Conservation (phyloP, 805 yeast species). For the Ogataea wickerhamii region DNA sequence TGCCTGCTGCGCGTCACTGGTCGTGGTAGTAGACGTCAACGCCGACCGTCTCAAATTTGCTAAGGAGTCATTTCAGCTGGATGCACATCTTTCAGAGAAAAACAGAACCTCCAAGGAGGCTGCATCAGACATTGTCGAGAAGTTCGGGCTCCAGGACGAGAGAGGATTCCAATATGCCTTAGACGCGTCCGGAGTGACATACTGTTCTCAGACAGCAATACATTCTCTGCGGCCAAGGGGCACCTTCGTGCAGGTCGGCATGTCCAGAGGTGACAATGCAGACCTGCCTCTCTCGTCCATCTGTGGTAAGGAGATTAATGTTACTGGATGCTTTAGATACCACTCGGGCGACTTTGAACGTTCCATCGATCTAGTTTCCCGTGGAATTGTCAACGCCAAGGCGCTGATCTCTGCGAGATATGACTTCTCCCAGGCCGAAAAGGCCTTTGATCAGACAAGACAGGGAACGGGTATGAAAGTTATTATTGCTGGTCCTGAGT, state of each 20-base stretch:
- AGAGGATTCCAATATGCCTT: constrained; percentile 9
- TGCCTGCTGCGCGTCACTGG: constrained; percentile 11
- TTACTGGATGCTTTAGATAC: constrained; percentile 10
- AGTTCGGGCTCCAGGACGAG: constrained; percentile 5
- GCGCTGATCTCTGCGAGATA: constrained; percentile 5
- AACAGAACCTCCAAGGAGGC: constrained; percentile 18
- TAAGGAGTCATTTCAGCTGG: constrained; percentile 12
- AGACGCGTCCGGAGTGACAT: constrained; percentile 15
- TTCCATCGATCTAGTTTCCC: constrained; percentile 9
- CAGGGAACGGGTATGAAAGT: constrained; percentile 11
- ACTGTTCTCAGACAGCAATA: constrained; percentile 13
- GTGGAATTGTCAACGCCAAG: constrained; percentile 10
- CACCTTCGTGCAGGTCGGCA: constrained; percentile 25
- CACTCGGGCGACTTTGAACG: constrained; percentile 8
- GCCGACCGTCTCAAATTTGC: constrained; percentile 31
- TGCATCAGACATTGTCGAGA: constrained; percentile 17
- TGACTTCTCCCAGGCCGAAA: constrained; percentile 7
- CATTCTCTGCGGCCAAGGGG: constrained; percentile 24
- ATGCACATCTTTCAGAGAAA: constrained; percentile 13
- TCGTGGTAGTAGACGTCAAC: constrained; percentile 11
- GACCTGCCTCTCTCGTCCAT: constrained; percentile 11
- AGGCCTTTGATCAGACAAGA: constrained; percentile 11
- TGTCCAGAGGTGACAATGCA: constrained; percentile 16
- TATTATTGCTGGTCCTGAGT: constrained; percentile 8
- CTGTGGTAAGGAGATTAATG: constrained; percentile 10